phyloP scores from a whole-genome alignment of 2,329 filamentous ascomycete genomes.

The Fusarium coicis region DNA sequence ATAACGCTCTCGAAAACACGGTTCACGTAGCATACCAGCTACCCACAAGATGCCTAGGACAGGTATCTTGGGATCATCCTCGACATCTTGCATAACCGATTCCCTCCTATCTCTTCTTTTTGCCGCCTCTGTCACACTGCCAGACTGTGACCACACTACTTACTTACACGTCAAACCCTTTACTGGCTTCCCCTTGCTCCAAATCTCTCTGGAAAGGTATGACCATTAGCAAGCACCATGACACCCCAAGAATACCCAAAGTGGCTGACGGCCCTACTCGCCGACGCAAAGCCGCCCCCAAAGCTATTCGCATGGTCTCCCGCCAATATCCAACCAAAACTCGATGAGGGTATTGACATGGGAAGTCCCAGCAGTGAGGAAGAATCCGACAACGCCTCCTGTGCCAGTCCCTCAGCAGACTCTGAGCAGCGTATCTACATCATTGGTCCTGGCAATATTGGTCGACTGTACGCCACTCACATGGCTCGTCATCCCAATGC shows the following conservation, averaged over 20 bases:
- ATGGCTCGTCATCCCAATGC: neutral
- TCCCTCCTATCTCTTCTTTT: no score
- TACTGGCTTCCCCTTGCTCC: no score
- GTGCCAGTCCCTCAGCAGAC: neutral
- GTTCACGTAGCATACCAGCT: neutral
- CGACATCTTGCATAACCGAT: no score
- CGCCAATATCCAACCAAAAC: neutral
- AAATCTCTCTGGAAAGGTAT: no score
- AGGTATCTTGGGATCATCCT: no score
- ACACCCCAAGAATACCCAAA: neutral
- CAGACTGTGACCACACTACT: neutral
- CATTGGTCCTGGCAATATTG: constrained; percentile 13
- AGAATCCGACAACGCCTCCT: no score
- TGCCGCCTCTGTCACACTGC: neutral
- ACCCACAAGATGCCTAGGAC: neutral
- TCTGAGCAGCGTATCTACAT: neutral
- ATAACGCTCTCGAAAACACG: neutral
- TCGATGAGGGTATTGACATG: neutral
- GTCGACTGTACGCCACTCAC: neutral
- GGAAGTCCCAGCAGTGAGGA: neutral
- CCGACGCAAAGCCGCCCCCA: neutral
- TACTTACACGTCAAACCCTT: neutral
- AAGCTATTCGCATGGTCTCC: constrained; percentile 10
- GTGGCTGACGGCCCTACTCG: neutral
- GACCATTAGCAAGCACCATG: neutral